These are phyloP conservation scores for Boletus subcaerulescens DNA, from an alignment of 768 basidiomycete genomes.

Conservation along the genomic window DNA sequence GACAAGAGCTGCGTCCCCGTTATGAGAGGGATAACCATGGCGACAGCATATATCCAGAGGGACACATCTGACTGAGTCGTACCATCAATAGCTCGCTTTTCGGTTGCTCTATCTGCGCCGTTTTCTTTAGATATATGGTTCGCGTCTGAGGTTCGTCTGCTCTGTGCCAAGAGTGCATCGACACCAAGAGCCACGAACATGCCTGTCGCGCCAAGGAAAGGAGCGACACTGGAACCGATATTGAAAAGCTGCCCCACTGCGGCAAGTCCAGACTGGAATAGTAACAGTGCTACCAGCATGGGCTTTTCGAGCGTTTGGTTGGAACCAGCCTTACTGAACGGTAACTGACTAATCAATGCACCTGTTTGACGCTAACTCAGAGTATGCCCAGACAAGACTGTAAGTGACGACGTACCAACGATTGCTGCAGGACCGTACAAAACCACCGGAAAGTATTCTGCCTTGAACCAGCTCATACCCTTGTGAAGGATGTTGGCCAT, in stretches of 20 bases:
- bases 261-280: conserved; percentile 58
- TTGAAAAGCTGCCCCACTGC: conserved; percentile 58
- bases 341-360: conserved; percentile 57
- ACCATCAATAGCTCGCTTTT: neutral
- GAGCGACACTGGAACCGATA: conserved; percentile 75
- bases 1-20: conserved; percentile 56
- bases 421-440: conserved; percentile 77
- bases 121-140: neutral
- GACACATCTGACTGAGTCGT: conserved; percentile 40
- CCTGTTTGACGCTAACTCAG: conserved; percentile 39
- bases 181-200: conserved; percentile 55
- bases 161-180: conserved; percentile 40
- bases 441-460: conserved; percentile 58
- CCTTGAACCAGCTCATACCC: conserved; percentile 84
- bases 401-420: conserved; percentile 48
- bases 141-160: conserved; percentile 16
- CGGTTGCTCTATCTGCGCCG: neutral
- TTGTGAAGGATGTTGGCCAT: conserved; percentile 62
- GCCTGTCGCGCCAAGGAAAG: conserved; percentile 60
- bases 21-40: conserved; percentile 51
- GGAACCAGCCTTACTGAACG: conserved; percentile 35
- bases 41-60: conserved; percentile 62
- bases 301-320: conserved; percentile 53
- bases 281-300: conserved; percentile 55
- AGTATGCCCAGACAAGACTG: neutral